These are phyloP conservation scores for Pyrenopolyporus hunteri DNA, from an alignment of 495 filamentous ascomycete genomes.

Conservation along the genomic window DNA sequence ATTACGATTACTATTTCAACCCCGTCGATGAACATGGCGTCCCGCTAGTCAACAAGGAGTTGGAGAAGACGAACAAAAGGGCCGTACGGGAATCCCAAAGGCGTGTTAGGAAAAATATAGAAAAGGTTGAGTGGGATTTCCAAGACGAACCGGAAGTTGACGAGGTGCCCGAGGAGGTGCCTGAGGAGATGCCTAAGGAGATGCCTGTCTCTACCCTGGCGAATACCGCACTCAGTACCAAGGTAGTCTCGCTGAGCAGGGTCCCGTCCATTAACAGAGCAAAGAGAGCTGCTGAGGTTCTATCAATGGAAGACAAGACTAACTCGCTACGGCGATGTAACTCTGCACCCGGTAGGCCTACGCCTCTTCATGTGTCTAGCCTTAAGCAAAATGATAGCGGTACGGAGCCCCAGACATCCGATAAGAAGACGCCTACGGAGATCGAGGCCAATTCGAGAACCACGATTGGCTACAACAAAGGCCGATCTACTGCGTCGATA, in stretches of 20 bases:
- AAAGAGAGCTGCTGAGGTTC: constrained; percentile 51
- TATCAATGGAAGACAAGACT: constrained; percentile 48
- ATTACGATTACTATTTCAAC: constrained; percentile 68
- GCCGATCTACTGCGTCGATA: constrained; percentile 64
- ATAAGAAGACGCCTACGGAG: constrained; percentile 52
- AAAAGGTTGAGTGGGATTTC: constrained; percentile 60
- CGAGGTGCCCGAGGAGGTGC: no score
- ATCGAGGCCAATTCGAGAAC: constrained; percentile 71
- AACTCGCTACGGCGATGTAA: constrained; percentile 40
- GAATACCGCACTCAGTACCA: constrained; percentile 7
- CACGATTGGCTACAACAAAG: constrained; percentile 82
- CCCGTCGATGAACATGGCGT: constrained; percentile 71
- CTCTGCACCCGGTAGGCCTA: no score
- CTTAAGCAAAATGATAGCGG: constrained; percentile 46
- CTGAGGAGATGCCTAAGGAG: no score
- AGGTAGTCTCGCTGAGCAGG: constrained; percentile 36
- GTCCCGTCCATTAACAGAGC: constrained; percentile 26
- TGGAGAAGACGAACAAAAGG: constrained; percentile 60
- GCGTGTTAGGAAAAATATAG: constrained; percentile 63
- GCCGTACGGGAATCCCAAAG: constrained; percentile 63
- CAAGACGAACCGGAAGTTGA: constrained; percentile 43
- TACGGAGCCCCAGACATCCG: constrained; percentile 37
- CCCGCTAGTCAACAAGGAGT: constrained; percentile 63
- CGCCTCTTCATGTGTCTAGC: constrained; percentile 47
- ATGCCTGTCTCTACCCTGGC: no score